Evolutionary conservation across 2,329 filamentous ascomycete species (phyloP), one percentile per base, ranked within the genome.

Genomic region (Trichoderma gracile): DNA sequence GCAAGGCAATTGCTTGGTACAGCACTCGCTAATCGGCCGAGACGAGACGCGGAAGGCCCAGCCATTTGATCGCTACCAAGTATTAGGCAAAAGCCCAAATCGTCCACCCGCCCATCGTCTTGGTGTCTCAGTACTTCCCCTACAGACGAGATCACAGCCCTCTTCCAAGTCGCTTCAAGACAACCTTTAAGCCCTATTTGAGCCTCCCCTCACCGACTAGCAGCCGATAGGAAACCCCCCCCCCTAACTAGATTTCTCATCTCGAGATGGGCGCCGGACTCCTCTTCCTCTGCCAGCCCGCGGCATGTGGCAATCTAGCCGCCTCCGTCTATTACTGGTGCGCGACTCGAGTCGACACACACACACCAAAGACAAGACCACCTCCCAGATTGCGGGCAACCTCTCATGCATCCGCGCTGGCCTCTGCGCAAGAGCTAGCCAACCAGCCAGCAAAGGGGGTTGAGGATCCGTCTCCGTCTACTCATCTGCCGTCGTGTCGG

Each of bases 321-420:
- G 21, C 25, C 38, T 46, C 52, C 64, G 43, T 64, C 40, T 58
- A 19, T 66, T 59, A 66, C 64, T 66, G 64, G 60, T 64, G 64
- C 46, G 21, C 3, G 46, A 38, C 33, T 38, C 33, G 33, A 38
- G 38, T 43, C 56, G 38, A 40, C 33, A 57, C 30, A 52, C 50
- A 42, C 59, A 63, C 52, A 54, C 50, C 59, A 46, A 53, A 12
- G 54, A 56, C 33, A 38, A 10, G 33, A 27, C 21, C 33, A 21
- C 23, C 42, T 64, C 60, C 30, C n/a, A 66, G 43, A 64, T 59
- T 57, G 60, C 59, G 53, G 53, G 53, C 52, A 12, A 54, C 30
- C n/a, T 38, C 30, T 40, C 14, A 66, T 64, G 64, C 63, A 55
- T 55, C 42, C 49, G 21, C 19, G 56, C 43, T 60, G 63, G 49